Percentiles rank a stretch among this genome's conserved stretches.
phyloP scores from a whole-genome alignment of 1,284 basidiomycete genomes.

The Coniferiporia sulphurascens region DNA sequence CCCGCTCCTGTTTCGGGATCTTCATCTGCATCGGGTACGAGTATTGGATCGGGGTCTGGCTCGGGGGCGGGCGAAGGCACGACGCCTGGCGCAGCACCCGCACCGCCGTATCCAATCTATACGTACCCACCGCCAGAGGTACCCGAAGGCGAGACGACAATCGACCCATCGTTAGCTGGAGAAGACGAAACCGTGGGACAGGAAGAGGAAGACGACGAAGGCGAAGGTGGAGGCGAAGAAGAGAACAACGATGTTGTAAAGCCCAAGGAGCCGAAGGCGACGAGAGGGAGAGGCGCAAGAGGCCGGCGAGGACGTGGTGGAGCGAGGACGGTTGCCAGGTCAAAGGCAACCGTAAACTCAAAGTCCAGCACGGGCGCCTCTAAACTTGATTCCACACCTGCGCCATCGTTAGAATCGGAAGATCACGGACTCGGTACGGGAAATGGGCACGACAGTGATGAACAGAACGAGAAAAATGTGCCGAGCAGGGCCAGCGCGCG shows the following conservation, averaged over 20 bases:
- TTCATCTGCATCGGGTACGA: neutral
- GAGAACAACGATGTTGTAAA: neutral
- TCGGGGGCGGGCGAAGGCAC: neutral
- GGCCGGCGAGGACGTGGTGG: neutral
- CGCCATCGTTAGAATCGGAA: neutral
- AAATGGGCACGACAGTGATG: neutral
- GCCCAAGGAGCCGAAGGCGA: neutral
- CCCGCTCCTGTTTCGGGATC: neutral
- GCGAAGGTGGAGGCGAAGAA: neutral
- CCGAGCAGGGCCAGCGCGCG: neutral
- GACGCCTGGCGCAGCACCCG: slow-evolving; percentile 2
- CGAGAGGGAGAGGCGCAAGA: neutral
- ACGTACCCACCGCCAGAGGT: neutral
- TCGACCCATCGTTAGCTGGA: neutral
- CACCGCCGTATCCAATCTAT: slow-evolving; percentile 5
- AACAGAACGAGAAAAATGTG: neutral
- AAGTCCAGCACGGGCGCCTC: too few relatives aligned
- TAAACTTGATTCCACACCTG: neutral
- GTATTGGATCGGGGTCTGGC: neutral
- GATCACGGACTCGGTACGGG: neutral
- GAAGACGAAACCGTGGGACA: neutral
- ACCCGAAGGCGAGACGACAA: neutral
- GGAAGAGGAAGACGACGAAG: neutral
- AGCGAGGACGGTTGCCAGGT: neutral
- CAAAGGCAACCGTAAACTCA: neutral